Base-by-base conservation (phyloP, 345 rosid species). In the Excoecaria agallocha region DNA sequence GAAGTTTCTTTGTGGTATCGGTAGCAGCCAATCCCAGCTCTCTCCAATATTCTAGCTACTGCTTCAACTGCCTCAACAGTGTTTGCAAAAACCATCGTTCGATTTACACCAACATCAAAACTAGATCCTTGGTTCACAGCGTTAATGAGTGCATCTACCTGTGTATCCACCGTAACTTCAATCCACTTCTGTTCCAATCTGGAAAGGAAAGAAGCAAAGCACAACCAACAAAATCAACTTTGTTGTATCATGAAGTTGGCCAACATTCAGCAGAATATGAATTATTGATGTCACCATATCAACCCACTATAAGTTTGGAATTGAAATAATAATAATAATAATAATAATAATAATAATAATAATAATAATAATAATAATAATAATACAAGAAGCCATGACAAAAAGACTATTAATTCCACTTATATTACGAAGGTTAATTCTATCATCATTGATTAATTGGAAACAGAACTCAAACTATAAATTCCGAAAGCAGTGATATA, bases 11-110 rank as follows among this genome's bases (percentile, higher is more conserved):
- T 94, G 74, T 94, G 97, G 78, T 91, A 94, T 74, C 93, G 81
- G 69, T 82, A 88, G 79, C 98, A 91, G 48, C 82, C 86, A 75
- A 94, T 87, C 60, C 87, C 94, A 74, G 91, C 96, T 87, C 84
- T 82, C 80, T 87, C 87, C 68, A 95, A 79, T 80, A 95, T 84
- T 74, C 86, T 89, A 5, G 87, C 88, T 58, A 93, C 96, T 68
- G 94, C 97, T 84, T 93, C 91, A 78, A 86, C 98, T 12, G 93
- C 97, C 76, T 91, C 97, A 12, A 91, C 96, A 12, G 98, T 93
- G 72, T 95, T 95, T 68, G 94, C 94, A 83, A 95, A 95, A 73
- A 93, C 96, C 97, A 93, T 95, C 1, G 98, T 95, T 77, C 98
- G 86, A 71, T 79, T 83, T 76, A 73, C 61, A 50, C 55, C 84